Evolutionary conservation across 1,139 yeast species (phyloP), one percentile per base, ranked within the genome.

Genomic region (Pichiaceae sp.): DNA sequence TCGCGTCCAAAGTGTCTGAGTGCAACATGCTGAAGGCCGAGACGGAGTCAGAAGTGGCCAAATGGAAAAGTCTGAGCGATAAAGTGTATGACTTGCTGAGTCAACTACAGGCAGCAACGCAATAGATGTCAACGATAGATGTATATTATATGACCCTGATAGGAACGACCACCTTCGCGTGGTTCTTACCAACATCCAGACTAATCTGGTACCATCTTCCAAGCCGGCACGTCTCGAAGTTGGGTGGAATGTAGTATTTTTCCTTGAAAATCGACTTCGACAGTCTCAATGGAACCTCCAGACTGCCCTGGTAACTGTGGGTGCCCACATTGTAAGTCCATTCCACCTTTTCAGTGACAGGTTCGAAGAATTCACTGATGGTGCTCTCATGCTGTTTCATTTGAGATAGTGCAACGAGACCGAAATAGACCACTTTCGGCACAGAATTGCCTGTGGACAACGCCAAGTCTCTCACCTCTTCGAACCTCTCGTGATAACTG

Each of bases 21-120:
- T 57, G 60, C 39, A 53, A 52, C 7, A 41, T 40, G 20, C 35
- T 54, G 28, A 39, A 43, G 28, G 18, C 27, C 14, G 45, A 46
- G 32, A 46, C 53, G 14, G 42, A 38, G 17, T 34, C 36, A 9
- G 40, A 44, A 25, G 47, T 48, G 32, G 20, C 21, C 7, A 43
- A 38, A 29, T 56, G 58, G 60, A 45, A 49, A 30, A 23, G 29
- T 3, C 25, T 48, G 12, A 38, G 50, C 28, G 30, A 29, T 8
- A 44, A 38, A 26, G 32, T 50, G 27, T 24, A 39, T 15, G 39
- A 32, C 14, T 25, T 46, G 14, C 34, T 49, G 9, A 41, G 33
- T 19, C 26, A 33, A 14, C 25, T 45, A 19, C 33, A 36, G 11
- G 27, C 23, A 12, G 35, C 32, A 24, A 33, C 40, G 20, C 25